Evolutionary conservation across 202 grass and related monocot species (phyloP).

Genomic region (Bolboschoenoplectus hybrid): DNA sequence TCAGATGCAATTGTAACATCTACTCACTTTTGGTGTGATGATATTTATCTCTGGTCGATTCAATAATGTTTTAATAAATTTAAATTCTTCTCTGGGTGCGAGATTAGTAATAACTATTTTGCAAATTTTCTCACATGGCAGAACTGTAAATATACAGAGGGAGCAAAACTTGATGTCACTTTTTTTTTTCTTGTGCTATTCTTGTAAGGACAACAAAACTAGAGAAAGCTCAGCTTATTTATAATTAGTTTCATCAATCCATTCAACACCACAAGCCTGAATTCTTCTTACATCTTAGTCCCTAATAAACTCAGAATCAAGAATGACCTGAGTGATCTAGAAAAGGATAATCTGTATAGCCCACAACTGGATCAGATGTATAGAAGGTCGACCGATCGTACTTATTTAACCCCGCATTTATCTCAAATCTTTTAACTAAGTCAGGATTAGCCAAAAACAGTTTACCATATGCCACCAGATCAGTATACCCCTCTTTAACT

Average conservation of each 20-base stretch:
- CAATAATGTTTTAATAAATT: slow-evolving; percentile 25
- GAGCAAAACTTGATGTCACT: neutral
- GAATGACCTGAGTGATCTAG: slow-evolving; percentile 19
- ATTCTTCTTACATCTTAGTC: neutral
- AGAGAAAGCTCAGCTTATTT: neutral
- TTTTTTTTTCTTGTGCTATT: too few relatives aligned
- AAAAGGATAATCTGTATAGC: slow-evolving; percentile 74
- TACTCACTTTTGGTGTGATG: slow-evolving; percentile 23
- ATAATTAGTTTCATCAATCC: neutral
- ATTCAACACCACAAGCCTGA: neutral
- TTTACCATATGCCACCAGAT: slow-evolving; percentile 57
- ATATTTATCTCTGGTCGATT: neutral
- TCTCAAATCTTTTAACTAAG: slow-evolving; percentile 53
- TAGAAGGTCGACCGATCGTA: slow-evolving; percentile 62
- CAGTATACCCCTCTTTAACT: slow-evolving; percentile 47
- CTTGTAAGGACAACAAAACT: neutral
- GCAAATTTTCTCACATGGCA: neutral
- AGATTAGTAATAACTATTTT: neutral
- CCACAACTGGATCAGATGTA: slow-evolving; percentile 52
- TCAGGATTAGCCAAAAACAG: slow-evolving; percentile 68
- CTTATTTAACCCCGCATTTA: slow-evolving; percentile 49
- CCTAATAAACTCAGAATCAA: neutral
- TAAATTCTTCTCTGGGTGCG: neutral
- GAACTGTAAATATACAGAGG: neutral
- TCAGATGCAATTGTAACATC: slow-evolving; percentile 16